Evolutionary conservation across 805 yeast genomes (phyloP).

Genomic region (Hanseniaspora osmophila): DNA sequence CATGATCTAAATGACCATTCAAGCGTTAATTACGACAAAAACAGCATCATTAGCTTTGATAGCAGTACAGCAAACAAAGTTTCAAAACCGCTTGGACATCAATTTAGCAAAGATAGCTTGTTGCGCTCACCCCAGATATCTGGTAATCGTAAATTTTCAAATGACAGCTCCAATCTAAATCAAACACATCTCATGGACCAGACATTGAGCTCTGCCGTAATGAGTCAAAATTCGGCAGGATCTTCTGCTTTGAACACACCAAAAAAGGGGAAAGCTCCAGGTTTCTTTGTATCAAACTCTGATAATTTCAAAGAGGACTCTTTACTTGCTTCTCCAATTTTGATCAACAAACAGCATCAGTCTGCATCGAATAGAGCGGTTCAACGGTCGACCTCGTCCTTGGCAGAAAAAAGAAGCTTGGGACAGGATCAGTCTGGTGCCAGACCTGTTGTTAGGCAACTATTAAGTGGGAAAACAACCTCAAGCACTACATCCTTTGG

Average conservation of each 20-base stretch:
- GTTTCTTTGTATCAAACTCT: neutral
- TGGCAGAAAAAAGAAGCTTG: slow-evolving; percentile 1
- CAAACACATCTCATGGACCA: too few species aligned
- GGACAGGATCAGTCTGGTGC: neutral
- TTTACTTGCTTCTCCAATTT: neutral
- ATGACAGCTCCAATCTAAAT: too few species aligned
- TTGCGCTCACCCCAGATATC: too few species aligned
- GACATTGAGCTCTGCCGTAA: too few species aligned
- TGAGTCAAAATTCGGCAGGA: neutral
- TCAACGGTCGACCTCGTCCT: neutral
- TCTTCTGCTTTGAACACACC: neutral
- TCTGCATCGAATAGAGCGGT: neutral
- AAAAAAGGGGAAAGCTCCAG: neutral
- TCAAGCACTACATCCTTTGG: neutral
- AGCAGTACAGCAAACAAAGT: neutral
- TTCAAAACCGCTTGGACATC: too few species aligned
- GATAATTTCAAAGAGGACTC: neutral
- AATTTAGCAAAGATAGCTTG: too few species aligned
- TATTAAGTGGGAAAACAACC: neutral
- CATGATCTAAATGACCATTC: slow-evolving; percentile 1
- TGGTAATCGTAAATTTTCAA: too few species aligned
- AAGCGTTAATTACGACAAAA: slow-evolving; percentile 1
- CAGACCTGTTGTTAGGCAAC: neutral
- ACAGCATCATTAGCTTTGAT: neutral
- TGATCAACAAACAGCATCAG: neutral